These are phyloP conservation scores for Rhodotorula sp. DNA, from an alignment of 1,284 basidiomycete species.

Conservation along the genomic window DNA sequence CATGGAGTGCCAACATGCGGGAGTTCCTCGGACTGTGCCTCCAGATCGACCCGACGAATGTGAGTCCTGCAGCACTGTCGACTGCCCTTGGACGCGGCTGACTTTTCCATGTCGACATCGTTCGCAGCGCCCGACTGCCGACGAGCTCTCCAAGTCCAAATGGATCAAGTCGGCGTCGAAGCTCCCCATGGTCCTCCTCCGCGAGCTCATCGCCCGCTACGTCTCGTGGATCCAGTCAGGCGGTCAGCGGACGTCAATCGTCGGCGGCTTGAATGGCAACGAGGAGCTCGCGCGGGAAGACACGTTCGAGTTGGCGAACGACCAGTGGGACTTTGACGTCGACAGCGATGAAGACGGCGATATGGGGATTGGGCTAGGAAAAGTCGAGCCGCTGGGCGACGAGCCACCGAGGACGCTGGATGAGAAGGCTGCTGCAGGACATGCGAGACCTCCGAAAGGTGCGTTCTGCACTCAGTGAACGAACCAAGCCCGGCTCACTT, in stretches of 20 bases:
- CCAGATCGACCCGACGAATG: slow-evolving; percentile 75
- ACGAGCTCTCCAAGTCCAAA: slow-evolving; percentile 84
- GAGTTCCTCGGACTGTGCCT: slow-evolving; percentile 86
- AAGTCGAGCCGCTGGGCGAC: slow-evolving; percentile 16
- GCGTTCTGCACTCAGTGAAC: neutral
- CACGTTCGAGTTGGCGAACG: slow-evolving; percentile 37
- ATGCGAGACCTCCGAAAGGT: slow-evolving; percentile 29
- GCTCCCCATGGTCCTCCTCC: slow-evolving; percentile 66
- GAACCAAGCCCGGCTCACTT: neutral
- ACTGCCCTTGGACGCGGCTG: neutral
- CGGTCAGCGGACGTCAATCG: slow-evolving; percentile 75
- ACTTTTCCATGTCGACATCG: neutral
- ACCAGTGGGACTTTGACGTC: slow-evolving; percentile 36
- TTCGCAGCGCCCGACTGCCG: slow-evolving; percentile 74
- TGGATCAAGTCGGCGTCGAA: slow-evolving; percentile 84
- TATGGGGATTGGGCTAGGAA: slow-evolving; percentile 19
- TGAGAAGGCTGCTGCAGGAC: slow-evolving; percentile 18
- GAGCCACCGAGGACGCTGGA: slow-evolving; percentile 18
- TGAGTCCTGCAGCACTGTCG: slow-evolving; percentile 50
- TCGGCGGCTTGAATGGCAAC: slow-evolving; percentile 51
- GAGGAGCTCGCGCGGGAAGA: slow-evolving; percentile 29
- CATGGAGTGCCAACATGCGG: slow-evolving; percentile 72
- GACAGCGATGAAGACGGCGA: slow-evolving; percentile 25
- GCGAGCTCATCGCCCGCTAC: slow-evolving; percentile 76
- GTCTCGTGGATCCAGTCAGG: slow-evolving; percentile 74